Conservation (phyloP, 208 protist species). For the Plasmodiophora brassicae region DNA sequence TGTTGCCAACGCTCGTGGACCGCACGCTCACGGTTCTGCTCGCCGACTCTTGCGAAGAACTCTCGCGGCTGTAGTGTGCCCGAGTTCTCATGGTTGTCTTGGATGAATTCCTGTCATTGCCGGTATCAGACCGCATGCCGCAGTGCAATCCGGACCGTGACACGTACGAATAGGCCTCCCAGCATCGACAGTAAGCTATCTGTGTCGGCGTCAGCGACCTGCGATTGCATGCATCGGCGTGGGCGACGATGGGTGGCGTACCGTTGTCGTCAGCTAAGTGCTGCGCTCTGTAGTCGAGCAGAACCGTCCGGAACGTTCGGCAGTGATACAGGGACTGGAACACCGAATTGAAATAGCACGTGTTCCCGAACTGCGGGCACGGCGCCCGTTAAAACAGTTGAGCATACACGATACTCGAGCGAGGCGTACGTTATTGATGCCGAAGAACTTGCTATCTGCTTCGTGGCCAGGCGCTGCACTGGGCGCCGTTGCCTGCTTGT, state of each 20-base stretch:
- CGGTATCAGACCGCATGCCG: too few species aligned
- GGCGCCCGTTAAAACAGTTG: too few species aligned
- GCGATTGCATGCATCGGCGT: too few species aligned
- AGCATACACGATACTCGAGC: too few species aligned
- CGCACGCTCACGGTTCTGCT: neutral
- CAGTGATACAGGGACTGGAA: slow-evolving; percentile 13
- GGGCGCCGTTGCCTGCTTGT: too few species aligned
- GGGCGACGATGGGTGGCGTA: too few species aligned
- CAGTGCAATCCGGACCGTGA: too few species aligned
- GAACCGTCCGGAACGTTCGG: neutral
- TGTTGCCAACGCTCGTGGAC: neutral
- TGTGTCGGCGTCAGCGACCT: too few species aligned
- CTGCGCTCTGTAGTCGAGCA: neutral
- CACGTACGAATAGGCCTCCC: neutral
- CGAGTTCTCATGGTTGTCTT: neutral
- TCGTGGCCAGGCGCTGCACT: too few species aligned
- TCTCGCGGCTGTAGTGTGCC: neutral
- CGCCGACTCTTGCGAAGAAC: neutral
- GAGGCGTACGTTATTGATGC: too few species aligned
- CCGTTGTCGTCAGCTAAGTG: neutral
- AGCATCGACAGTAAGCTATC: neutral
- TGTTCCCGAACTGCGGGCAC: slow-evolving; percentile 28
- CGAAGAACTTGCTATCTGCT: too few species aligned
- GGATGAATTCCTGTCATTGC: neutral
- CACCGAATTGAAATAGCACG: slow-evolving; percentile 18